Conservation (phyloP, 495 filamentous ascomycete species). For the Penicillium coprophilum region DNA sequence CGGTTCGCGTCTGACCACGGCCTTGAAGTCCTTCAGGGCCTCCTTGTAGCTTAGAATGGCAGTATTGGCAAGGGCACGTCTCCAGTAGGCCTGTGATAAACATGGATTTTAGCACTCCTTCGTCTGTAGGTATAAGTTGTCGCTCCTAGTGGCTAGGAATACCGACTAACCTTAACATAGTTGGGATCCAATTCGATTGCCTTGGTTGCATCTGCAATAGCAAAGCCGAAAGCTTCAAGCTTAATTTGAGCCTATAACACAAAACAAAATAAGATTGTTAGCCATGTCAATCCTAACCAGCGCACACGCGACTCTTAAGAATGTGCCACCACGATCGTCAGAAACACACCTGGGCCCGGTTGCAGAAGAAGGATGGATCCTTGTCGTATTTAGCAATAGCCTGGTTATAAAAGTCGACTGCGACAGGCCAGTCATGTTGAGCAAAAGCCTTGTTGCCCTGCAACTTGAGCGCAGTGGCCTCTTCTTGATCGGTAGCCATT, state of each 20-base stretch:
- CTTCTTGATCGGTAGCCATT: slow-evolving; percentile 59
- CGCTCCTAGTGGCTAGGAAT: background rate
- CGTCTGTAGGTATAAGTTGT: background rate
- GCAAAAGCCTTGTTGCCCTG: slow-evolving; percentile 93
- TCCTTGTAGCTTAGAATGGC: slow-evolving; percentile 85
- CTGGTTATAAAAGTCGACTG: slow-evolving; percentile 82
- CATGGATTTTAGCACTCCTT: slow-evolving; percentile 2
- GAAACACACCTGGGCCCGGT: slow-evolving; percentile 79
- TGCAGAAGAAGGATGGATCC: slow-evolving; percentile 88
- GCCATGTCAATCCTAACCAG: slow-evolving; percentile 3
- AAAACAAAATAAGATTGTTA: slow-evolving; percentile 3
- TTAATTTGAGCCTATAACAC: slow-evolving; percentile 79
- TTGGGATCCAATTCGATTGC: slow-evolving; percentile 87
- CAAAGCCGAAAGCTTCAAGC: slow-evolving; percentile 89
- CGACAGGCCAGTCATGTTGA: slow-evolving; percentile 80
- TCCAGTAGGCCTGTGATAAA: slow-evolving; percentile 78
- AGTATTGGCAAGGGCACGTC: slow-evolving; percentile 84
- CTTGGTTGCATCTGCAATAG: slow-evolving; percentile 88
- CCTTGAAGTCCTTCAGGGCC: slow-evolving; percentile 88
- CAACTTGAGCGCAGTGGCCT: slow-evolving; percentile 81
- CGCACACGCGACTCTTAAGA: background rate
- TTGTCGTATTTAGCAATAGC: slow-evolving; percentile 84
- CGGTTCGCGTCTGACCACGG: slow-evolving; percentile 82
- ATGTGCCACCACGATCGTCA: slow-evolving; percentile 9
- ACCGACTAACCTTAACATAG: slow-evolving; percentile 70